These are phyloP conservation scores for Microdochium bolleyi DNA, from an alignment of 2,329 filamentous ascomycete species.

Conservation along the genomic window DNA sequence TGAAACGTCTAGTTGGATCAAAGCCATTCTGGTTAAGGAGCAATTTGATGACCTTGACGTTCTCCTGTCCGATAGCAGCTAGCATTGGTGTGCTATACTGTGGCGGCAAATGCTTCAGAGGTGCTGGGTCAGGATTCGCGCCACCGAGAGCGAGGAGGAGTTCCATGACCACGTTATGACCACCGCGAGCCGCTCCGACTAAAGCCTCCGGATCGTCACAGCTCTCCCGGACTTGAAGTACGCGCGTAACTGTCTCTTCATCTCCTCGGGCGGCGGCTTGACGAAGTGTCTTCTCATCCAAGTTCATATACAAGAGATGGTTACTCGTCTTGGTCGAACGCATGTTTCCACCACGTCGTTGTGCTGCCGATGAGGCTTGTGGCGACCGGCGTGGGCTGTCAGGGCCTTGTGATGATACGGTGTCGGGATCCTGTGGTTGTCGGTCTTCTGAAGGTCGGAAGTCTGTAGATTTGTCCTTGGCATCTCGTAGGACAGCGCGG, in stretches of 20 bases:
- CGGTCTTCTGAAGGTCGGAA: conserved; percentile 52
- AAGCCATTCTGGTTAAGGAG: conserved; percentile 71
- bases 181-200: conserved; percentile 84
- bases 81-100: conserved; percentile 89
- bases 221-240: conserved; percentile 52
- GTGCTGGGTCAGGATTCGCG: conserved; percentile 60
- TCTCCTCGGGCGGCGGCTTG: conserved; percentile 54
- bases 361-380: conserved; percentile 29
- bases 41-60: conserved; percentile 76
- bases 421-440: conserved; percentile 37
- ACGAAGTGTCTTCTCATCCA: conserved; percentile 53
- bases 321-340: conserved; percentile 59
- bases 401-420: conserved; percentile 43
- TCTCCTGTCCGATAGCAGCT: conserved; percentile 83
- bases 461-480: conserved; percentile 46
- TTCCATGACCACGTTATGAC: conserved; percentile 81
- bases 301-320: conserved; percentile 53
- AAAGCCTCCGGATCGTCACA: conserved; percentile 76
- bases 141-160: conserved; percentile 63
- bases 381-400: conserved; percentile 54
- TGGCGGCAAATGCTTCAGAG: conserved; percentile 48
- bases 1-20: conserved; percentile 71
- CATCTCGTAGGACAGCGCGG: conserved; percentile 56
- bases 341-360: conserved; percentile 45
- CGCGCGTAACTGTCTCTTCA: conserved; percentile 51